These are phyloP conservation scores for Triangularia verruculosa DNA, from an alignment of 2,329 filamentous ascomycete species.

Conservation along the genomic window DNA sequence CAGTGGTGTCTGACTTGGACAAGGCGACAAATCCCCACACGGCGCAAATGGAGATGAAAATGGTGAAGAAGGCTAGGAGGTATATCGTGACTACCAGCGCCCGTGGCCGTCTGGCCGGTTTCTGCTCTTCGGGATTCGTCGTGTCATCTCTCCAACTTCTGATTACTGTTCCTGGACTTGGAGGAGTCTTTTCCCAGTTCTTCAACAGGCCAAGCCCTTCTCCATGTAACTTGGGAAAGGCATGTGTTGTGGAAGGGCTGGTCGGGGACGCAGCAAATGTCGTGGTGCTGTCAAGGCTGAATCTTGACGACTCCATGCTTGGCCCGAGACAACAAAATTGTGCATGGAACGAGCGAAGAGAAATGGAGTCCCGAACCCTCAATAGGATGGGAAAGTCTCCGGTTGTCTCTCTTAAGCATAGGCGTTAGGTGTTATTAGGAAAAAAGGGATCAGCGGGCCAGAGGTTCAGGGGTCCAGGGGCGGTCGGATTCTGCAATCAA, in stretches of 20 bases:
- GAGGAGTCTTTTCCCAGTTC: background rate
- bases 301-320: background rate
- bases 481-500: background rate
- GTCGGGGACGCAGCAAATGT: background rate
- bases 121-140: background rate
- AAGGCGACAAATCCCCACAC: background rate
- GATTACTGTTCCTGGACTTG: background rate
- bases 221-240: background rate
- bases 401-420: background rate
- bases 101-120: background rate
- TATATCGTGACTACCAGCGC: background rate
- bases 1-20: background rate
- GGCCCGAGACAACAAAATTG: background rate
- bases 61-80: background rate
- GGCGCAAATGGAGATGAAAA: background rate
- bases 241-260: background rate
- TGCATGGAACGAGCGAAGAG: background rate
- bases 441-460: background rate
- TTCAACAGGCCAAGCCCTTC: background rate
- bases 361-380: background rate
- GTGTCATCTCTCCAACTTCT: background rate
- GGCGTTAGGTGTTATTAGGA: background rate
- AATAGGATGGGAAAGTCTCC: background rate
- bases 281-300: background rate
- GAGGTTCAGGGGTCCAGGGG: background rate